Evolutionary conservation across 495 filamentous ascomycete species (phyloP).

Genomic region (Tuber aestivum): DNA sequence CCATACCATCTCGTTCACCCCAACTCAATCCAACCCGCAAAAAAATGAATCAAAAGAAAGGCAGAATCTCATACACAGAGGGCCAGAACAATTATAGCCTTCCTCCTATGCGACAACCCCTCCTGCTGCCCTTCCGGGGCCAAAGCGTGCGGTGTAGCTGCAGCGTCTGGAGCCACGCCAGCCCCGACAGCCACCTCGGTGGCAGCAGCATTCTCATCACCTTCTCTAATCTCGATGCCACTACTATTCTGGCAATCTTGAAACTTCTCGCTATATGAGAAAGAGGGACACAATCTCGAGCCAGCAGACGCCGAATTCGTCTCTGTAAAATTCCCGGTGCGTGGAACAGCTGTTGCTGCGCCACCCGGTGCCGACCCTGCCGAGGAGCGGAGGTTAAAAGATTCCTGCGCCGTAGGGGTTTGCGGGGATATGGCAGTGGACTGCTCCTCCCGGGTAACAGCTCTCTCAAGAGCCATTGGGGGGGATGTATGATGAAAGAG

Average conservation of each 20-base stretch:
- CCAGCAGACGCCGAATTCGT: not conserved
- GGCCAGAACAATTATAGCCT: conserved; percentile 36
- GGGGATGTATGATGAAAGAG: too few species aligned
- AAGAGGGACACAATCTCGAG: not conserved
- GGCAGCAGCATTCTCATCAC: not conserved
- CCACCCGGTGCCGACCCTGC: not conserved
- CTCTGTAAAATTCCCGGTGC: not conserved
- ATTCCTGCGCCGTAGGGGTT: not conserved
- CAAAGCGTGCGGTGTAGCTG: not conserved
- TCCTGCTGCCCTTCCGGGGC: conserved; percentile 7
- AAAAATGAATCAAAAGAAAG: conserved; percentile 15
- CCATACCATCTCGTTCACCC: not conserved
- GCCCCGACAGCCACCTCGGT: not conserved
- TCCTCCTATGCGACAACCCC: conserved; percentile 17
- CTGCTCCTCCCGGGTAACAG: not conserved
- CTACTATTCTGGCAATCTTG: not conserved
- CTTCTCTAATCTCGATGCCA: not conserved
- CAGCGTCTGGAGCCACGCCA: not conserved
- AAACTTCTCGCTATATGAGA: not conserved
- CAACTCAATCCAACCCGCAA: not conserved
- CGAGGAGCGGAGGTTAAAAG: not conserved
- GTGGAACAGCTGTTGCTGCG: not conserved
- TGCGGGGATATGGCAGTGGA: not conserved
- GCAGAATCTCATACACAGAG: conserved; percentile 31
- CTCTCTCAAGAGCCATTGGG: not conserved